These are phyloP conservation scores for Dactylellina cionopaga DNA, from an alignment of 2,329 filamentous ascomycete genomes.

Conservation along the genomic window DNA sequence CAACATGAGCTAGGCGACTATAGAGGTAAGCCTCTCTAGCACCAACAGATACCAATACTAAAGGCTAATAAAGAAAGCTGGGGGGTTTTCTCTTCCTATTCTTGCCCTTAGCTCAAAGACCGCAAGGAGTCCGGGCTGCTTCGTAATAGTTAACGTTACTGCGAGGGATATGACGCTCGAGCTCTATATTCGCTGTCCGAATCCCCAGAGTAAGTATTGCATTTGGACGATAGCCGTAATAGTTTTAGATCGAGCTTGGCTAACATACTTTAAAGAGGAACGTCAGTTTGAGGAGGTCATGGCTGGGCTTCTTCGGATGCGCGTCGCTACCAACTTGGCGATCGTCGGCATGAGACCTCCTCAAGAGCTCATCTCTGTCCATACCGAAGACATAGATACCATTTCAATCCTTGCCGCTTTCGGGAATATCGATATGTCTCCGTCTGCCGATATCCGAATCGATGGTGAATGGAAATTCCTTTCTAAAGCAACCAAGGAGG, in stretches of 20 bases:
- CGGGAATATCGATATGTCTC: slow-evolving; percentile 42
- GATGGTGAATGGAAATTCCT: slow-evolving; percentile 43
- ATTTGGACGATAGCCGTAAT: neutral
- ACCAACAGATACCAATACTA: neutral
- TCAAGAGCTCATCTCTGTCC: slow-evolving; percentile 39
- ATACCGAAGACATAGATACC: slow-evolving; percentile 34
- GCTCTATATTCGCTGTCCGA: slow-evolving; percentile 38
- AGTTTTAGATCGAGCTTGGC: too few relatives aligned
- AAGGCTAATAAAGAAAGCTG: slow-evolving; percentile 13
- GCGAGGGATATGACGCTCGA: slow-evolving; percentile 38
- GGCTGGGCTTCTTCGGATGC: slow-evolving; percentile 37
- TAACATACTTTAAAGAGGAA: slow-evolving; percentile 26
- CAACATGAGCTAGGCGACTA: slow-evolving; percentile 46
- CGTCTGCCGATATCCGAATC: slow-evolving; percentile 44
- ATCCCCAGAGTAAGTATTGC: slow-evolving; percentile 25
- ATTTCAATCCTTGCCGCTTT: slow-evolving; percentile 46
- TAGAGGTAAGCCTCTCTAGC: slow-evolving; percentile 17
- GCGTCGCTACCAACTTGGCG: slow-evolving; percentile 38
- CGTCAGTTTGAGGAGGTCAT: slow-evolving; percentile 49
- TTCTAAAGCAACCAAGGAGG: slow-evolving; percentile 29
- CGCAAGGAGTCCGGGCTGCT: slow-evolving; percentile 26
- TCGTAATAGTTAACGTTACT: slow-evolving; percentile 42
- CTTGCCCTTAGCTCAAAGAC: slow-evolving; percentile 36
- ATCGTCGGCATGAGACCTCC: slow-evolving; percentile 35
- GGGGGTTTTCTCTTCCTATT: slow-evolving; percentile 40